Conservation (phyloP, 2,329 filamentous ascomycete genomes). For the Dothistroma septosporum region DNA sequence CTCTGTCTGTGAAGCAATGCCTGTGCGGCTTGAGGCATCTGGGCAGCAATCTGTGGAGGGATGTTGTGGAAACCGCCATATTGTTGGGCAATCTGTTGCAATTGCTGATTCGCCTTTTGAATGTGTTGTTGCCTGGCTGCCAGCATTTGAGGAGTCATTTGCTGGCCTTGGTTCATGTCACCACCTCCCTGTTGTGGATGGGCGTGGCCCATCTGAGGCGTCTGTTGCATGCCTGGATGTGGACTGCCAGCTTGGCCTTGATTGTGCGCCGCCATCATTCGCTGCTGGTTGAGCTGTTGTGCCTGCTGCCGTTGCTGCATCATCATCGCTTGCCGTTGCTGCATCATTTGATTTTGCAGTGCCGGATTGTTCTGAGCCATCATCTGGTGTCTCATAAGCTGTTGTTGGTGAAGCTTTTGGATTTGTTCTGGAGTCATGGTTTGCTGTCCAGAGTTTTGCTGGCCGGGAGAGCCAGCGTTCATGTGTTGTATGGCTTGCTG, state of each 20-base stretch:
- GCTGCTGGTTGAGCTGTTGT: conserved; percentile 20
- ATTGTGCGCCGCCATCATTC: conserved; percentile 15
- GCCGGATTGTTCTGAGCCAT: conserved; percentile 20
- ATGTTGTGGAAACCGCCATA: conserved; percentile 22
- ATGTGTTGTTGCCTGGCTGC: conserved; percentile 21
- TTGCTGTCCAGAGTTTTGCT: conserved; percentile 3
- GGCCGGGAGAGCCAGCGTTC: conserved; percentile 16
- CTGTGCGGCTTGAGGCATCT: conserved; percentile 19
- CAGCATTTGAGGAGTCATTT: conserved; percentile 20
- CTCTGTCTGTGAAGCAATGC: conserved; percentile 21
- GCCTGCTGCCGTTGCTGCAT: conserved; percentile 28
- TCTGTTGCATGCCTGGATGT: conserved; percentile 20
- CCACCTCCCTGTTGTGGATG: conserved; percentile 24
- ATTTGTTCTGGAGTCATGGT: conserved; percentile 32
- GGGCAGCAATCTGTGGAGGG: conserved; percentile 17
- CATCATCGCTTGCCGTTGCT: conserved; percentile 19
- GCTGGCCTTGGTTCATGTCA: conserved; percentile 20
- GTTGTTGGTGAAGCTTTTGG: conserved; percentile 34
- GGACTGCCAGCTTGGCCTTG: conserved; percentile 20
- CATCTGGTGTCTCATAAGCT: conserved; percentile 32
- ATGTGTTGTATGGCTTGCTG: conserved; percentile 33
- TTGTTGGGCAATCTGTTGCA: conserved; percentile 19
- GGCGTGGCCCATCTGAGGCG: conserved; percentile 21
- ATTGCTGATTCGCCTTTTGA: conserved; percentile 20
- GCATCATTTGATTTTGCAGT: conserved; percentile 23